These are phyloP conservation scores for Phytophthora cajani DNA, from an alignment of 352 stramenopile genomes.

Conservation along the genomic window DNA sequence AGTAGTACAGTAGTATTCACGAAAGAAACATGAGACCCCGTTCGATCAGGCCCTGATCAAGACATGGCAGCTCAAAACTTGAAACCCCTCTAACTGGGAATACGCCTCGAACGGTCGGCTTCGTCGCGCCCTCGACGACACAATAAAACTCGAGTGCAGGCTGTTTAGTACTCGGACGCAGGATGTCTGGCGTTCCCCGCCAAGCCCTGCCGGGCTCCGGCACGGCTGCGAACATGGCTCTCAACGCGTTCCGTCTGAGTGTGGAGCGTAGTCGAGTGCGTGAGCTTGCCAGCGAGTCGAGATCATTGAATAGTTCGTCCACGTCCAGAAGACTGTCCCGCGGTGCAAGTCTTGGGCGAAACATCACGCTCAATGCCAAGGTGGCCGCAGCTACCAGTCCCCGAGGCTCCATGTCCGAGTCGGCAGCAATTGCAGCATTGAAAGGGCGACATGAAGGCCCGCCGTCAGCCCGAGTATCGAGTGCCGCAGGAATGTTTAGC, in stretches of 20 bases:
- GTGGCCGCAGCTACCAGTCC: conserved; percentile 4
- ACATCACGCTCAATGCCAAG: conserved; percentile 15
- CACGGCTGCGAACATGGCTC: conserved; percentile 41
- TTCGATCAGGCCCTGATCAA: neutral
- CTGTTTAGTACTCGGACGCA: neutral
- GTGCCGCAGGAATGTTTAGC: conserved; percentile 5
- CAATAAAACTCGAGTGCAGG: conserved; percentile 1
- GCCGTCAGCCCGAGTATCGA: conserved; percentile 14
- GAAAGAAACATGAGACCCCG: neutral
- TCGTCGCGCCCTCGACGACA: neutral
- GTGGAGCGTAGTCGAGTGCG: conserved; percentile 45
- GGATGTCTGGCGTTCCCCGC: conserved; percentile 13
- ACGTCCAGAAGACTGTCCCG: conserved; percentile 17
- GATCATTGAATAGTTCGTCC: conserved; percentile 14
- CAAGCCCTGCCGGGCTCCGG: conserved; percentile 19
- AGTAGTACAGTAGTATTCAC: neutral
- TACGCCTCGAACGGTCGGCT: neutral
- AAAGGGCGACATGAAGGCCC: conserved; percentile 8
- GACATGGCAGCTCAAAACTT: neutral
- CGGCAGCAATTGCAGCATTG: conserved; percentile 6
- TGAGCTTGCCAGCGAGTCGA: conserved; percentile 25
- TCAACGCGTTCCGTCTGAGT: conserved; percentile 43
- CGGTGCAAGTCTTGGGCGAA: conserved; percentile 21
- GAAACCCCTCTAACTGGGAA: conserved; percentile 3
- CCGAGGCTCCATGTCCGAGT: conserved; percentile 3